Conservation (phyloP, 1,139 yeast genomes). For the Nakaseomyces delphensis region DNA sequence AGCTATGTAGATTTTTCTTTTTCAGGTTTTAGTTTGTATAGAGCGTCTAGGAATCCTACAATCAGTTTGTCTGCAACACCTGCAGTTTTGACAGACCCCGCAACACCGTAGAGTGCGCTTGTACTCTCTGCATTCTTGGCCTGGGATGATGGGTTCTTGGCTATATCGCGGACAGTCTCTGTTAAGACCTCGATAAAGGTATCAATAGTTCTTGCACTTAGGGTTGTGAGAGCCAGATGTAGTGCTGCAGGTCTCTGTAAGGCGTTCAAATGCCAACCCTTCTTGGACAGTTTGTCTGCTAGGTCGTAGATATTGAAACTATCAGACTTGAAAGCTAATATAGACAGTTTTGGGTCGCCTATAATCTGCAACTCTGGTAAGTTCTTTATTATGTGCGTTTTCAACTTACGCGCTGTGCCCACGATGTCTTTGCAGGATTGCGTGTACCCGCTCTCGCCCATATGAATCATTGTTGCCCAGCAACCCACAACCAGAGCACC, state of each 20-base stretch:
- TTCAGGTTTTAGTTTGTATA: constrained; percentile 35
- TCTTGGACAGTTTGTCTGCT: constrained; percentile 54
- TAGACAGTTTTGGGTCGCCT: constrained; percentile 82
- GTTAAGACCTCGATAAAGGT: constrained; percentile 52
- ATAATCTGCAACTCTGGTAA: constrained; percentile 53
- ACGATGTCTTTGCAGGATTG: constrained; percentile 62
- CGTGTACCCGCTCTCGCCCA: constrained; percentile 75
- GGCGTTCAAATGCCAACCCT: constrained; percentile 87
- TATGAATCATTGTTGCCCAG: constrained; percentile 81
- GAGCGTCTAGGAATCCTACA: constrained; percentile 68
- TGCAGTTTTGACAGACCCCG: constrained; percentile 75
- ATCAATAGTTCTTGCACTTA: constrained; percentile 56
- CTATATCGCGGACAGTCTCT: constrained; percentile 39
- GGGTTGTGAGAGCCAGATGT: constrained; percentile 77
- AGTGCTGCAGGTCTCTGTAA: constrained; percentile 85
- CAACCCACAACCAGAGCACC: constrained; percentile 96
- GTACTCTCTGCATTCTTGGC: constrained; percentile 44
- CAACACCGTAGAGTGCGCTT: constrained; percentile 89
- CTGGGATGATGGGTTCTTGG: constrained; percentile 29
- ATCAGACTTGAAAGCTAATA: constrained; percentile 61
- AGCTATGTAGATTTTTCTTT: background rate
- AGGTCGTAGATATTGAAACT: constrained; percentile 61
- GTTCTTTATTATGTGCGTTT: constrained; percentile 39
- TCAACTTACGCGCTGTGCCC: constrained; percentile 51
- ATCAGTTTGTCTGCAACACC: constrained; percentile 80